These are phyloP conservation scores for Tolypocladium endophyticum DNA, from an alignment of 2,329 filamentous ascomycete species.

Conservation along the genomic window DNA sequence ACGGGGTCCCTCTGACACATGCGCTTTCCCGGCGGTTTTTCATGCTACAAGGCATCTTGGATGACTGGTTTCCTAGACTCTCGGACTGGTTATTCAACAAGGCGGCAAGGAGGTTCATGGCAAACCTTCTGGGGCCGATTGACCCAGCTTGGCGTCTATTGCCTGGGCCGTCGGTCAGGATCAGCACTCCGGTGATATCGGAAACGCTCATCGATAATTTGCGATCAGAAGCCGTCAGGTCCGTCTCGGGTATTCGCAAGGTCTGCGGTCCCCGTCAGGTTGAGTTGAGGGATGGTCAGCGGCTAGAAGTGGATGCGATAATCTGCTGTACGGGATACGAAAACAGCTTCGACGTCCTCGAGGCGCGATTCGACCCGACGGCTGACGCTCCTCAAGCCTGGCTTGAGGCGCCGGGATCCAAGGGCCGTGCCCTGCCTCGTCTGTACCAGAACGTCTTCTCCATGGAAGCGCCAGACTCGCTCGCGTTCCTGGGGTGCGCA, in stretches of 20 bases:
- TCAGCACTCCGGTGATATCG: not conserved
- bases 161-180: not conserved
- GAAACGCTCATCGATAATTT: not conserved
- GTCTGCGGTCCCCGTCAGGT: not conserved
- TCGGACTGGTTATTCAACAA: not conserved
- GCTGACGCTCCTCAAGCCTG: not conserved
- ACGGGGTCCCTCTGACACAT: not conserved
- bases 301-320: not conserved
- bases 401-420: not conserved
- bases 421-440: not conserved
- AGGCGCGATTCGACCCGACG: not conserved
- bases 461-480: slow-evolving; percentile 19
- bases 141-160: not conserved
- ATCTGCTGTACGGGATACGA: not conserved
- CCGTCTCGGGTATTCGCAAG: not conserved
- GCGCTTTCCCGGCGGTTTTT: not conserved
- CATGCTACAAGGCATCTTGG: not conserved
- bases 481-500: slow-evolving; percentile 22
- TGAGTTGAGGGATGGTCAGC: not conserved
- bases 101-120: not conserved
- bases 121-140: not conserved
- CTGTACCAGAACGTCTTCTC: not conserved
- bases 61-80: not conserved
- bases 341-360: not conserved
- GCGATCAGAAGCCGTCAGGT: not conserved